Conservation (phyloP, 305 asterid species). For the Ilex paraguariensis region DNA sequence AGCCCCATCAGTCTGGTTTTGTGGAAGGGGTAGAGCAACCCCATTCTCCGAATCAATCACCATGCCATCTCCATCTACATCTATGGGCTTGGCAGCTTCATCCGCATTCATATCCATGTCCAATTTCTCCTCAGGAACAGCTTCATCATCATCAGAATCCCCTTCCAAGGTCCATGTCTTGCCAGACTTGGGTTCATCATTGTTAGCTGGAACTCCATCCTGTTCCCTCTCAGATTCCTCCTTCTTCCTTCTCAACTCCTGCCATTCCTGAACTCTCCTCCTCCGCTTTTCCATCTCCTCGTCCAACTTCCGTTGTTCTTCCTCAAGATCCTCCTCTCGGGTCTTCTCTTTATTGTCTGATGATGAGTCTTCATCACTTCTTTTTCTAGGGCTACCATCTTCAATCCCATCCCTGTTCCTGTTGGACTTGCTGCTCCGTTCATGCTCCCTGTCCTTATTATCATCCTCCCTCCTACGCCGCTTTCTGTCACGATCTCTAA, state of each 20-base stretch:
- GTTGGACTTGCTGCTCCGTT: conserved; percentile 33
- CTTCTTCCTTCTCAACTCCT: conserved; percentile 66
- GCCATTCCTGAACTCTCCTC: conserved; percentile 99
- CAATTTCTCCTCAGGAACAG: conserved; percentile 42
- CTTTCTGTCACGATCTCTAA: conserved; percentile 58
- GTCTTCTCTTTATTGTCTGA: conserved; percentile 36
- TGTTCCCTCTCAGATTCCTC: conserved; percentile 77
- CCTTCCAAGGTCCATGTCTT: conserved; percentile 94
- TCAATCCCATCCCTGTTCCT: conserved; percentile 45
- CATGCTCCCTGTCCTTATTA: conserved; percentile 35
- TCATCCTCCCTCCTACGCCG: conserved; percentile 67
- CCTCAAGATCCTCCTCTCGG: conserved; percentile 76
- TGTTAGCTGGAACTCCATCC: conserved; percentile 48
- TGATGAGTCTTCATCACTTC: conserved; percentile 32
- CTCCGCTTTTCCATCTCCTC: conserved; percentile 93
- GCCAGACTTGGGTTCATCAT: conserved; percentile 60
- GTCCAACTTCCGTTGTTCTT: conserved; percentile 81
- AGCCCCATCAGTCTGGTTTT: conserved; percentile 33
- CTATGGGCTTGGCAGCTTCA: conserved; percentile 28
- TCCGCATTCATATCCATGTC: conserved; percentile 45
- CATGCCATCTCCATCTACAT: conserved; percentile 37
- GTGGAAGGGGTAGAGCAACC: conserved; percentile 23
- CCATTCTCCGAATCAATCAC: conserved; percentile 36
- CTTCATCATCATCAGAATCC: conserved; percentile 94
- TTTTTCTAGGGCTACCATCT: conserved; percentile 39